These are phyloP conservation scores for Phlebiopsis gigantea DNA, from an alignment of 768 basidiomycete genomes.

Conservation along the genomic window DNA sequence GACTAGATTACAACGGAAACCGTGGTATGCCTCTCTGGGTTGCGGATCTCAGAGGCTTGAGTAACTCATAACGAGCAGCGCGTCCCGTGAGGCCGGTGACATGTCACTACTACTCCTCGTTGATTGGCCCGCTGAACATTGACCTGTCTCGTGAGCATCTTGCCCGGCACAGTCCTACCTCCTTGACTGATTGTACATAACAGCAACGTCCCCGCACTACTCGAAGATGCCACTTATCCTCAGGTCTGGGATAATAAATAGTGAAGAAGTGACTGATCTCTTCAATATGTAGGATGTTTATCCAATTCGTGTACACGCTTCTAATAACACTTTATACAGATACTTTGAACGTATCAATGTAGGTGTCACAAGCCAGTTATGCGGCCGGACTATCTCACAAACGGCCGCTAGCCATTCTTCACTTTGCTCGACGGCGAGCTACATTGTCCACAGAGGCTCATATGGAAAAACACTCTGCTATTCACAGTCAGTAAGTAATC, in stretches of 20 bases:
- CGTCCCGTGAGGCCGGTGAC: background rate
- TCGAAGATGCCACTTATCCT: conserved; percentile 3
- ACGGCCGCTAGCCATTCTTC: conserved; percentile 39
- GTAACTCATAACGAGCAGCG: conserved; percentile 20
- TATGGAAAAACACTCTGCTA: conserved; percentile 44
- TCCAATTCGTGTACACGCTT: background rate
- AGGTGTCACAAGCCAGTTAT: conserved; percentile 20
- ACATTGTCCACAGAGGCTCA: conserved; percentile 42
- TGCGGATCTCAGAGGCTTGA: background rate
- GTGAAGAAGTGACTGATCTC: conserved; percentile 32
- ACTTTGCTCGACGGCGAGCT: conserved; percentile 44
- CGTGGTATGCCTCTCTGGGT: background rate
- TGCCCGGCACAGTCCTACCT: too few species aligned
- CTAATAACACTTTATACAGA: conserved; percentile 23
- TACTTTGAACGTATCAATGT: conserved; percentile 47
- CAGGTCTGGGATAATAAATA: conserved; percentile 1
- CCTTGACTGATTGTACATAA: background rate
- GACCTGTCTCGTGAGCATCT: conserved; percentile 12
- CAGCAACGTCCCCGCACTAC: conserved; percentile 3
- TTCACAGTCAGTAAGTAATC: conserved; percentile 47
- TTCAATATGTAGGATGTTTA: conserved; percentile 42
- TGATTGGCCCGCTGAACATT: conserved; percentile 8
- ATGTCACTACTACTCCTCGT: conserved; percentile 7
- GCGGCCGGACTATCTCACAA: conserved; percentile 19
- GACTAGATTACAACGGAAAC: background rate